Evolutionary conservation across 2,329 filamentous ascomycete species (phyloP), one percentile per base, ranked within the genome.

Genomic region (Monilinia vaccinii-corymbosi): DNA sequence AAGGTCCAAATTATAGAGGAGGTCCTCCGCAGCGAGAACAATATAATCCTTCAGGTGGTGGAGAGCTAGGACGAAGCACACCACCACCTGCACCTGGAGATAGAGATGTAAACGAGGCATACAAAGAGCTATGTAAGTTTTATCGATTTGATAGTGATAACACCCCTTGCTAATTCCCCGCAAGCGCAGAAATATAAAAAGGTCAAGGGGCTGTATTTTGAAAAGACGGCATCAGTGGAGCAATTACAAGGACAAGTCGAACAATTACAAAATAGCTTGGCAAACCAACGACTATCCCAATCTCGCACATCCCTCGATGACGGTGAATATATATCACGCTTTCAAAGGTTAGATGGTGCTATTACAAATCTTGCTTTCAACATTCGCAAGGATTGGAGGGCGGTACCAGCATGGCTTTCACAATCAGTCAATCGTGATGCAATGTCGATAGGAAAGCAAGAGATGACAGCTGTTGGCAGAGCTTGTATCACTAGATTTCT

Each of bases 151-250:
- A 34, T 25, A 10, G 1, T 59, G 34, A 28, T 18, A 16, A 18
- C 10, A 5, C 21, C n/a, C 28, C 4, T 50, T 57, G 59, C 64
- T 68, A 56, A 67, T 48, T 32, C 28, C 18, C n/a, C 32, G 38
- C 21, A 65, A 96, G 92, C 94, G 70, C 85, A 84, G 66, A 99
- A 99, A 77, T 99, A 99, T 73, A 95, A 95, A 73, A 96, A 97
- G 72, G 93, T 99, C 61, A 99, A 99, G 78, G 86, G 91, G 60
- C 89, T 97, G 69, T 99, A 97, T 73, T 97, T 97, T 73, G 94
- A 97, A 65, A 87, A 96, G 68, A 88, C 87, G 66, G 81, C 85
- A 21, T 92, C 97, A 73, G 89, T 97, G 28, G 93, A 97, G 73
- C 88, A 94, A 69, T 81, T 99, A n/a, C 94, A 99, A 73, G 49